These are phyloP conservation scores for Juncus inflexus DNA, from an alignment of 176 grass and related monocot genomes.

Conservation along the genomic window DNA sequence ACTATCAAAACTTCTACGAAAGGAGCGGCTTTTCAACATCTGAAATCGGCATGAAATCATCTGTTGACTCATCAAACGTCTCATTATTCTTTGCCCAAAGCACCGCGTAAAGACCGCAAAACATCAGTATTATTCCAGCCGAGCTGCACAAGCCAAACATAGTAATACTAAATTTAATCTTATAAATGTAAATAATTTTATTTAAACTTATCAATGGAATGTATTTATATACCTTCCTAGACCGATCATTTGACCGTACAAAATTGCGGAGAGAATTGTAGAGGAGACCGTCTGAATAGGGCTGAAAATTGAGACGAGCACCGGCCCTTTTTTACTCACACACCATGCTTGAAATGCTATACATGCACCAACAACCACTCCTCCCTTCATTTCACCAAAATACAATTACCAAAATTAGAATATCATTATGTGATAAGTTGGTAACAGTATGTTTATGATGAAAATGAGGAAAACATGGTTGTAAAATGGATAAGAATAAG, in stretches of 20 bases:
- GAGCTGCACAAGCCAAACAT: conserved; percentile 26
- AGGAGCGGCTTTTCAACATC: conserved; percentile 44
- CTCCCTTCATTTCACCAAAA: conserved; percentile 34
- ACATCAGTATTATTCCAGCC: conserved; percentile 55
- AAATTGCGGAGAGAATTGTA: conserved; percentile 36
- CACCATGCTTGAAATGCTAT: conserved; percentile 52
- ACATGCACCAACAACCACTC: conserved; percentile 24
- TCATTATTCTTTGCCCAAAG: conserved; percentile 60
- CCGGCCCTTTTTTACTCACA: conserved; percentile 44
- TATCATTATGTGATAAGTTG: background rate
- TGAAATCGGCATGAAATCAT: background rate
- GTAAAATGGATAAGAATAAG: background rate
- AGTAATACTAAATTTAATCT: background rate
- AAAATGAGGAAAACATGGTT: background rate
- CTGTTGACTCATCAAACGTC: background rate
- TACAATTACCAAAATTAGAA: background rate
- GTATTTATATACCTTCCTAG: conserved; percentile 30
- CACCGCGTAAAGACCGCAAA: conserved; percentile 49
- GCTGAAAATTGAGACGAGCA: conserved; percentile 55
- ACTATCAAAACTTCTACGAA: conserved; percentile 19
- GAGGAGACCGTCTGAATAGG: conserved; percentile 56
- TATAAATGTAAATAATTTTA: no score
- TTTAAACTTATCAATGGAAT: background rate
- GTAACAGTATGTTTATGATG: background rate
- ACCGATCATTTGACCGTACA: conserved; percentile 37